phyloP scores from a whole-genome alignment of 2,329 filamentous ascomycete genomes.

The Hirsutella rhossiliensis region DNA sequence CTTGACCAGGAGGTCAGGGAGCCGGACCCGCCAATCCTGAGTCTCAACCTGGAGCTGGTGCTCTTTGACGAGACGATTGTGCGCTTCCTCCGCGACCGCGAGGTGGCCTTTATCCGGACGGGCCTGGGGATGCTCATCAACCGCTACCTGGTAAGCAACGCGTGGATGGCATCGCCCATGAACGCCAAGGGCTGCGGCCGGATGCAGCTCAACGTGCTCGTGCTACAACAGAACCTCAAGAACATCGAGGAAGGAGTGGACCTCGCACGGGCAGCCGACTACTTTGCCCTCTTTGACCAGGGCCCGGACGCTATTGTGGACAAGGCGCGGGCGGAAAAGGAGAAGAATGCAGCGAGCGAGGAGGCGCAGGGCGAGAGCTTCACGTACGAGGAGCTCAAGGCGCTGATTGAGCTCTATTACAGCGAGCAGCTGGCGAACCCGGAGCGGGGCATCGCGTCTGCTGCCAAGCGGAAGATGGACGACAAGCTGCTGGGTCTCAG shows the following conservation, averaged over 20 bases:
- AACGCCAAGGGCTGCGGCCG: constrained; percentile 73
- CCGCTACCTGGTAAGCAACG: constrained; percentile 61
- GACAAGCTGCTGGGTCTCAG: constrained; percentile 59
- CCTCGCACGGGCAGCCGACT: constrained; percentile 50
- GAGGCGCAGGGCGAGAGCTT: constrained; percentile 31
- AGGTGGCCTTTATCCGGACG: constrained; percentile 63
- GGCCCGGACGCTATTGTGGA: constrained; percentile 54
- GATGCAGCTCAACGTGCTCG: constrained; percentile 87
- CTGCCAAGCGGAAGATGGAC: constrained; percentile 57
- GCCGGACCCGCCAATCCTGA: constrained; percentile 69
- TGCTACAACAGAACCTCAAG: constrained; percentile 93
- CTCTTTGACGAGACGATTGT: constrained; percentile 74
- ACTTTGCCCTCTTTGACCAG: constrained; percentile 55
- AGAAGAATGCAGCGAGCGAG: constrained; percentile 19
- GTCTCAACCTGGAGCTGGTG: constrained; percentile 74
- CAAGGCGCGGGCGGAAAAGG: constrained; percentile 40
- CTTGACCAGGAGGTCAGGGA: constrained; percentile 63
- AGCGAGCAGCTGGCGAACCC: constrained; percentile 55
- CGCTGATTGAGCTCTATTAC: constrained; percentile 53
- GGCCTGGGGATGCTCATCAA: constrained; percentile 73
- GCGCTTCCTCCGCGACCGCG: constrained; percentile 56
- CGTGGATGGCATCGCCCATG: constrained; percentile 63
- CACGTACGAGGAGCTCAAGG: constrained; percentile 55
- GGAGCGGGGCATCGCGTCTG: constrained; percentile 53
- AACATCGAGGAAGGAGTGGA: constrained; percentile 68